Percentiles rank a stretch among this genome's conserved stretches.
phyloP scores from a whole-genome alignment of 306 rosid genomes.

The Rubus parviflorus region DNA sequence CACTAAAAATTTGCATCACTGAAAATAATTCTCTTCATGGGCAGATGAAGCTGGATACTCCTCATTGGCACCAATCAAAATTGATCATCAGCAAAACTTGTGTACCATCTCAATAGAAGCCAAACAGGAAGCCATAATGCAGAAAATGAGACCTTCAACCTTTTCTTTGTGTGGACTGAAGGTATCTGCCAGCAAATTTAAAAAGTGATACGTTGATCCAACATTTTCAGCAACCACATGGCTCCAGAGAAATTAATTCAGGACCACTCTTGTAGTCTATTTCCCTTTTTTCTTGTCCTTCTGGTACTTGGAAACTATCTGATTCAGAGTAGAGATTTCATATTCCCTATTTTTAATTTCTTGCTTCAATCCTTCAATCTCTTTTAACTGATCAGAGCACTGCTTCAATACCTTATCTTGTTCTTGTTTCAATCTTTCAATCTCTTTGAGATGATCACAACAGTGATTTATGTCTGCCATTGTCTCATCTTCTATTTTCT shows the following conservation, averaged over 20 bases:
- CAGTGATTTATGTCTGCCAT: constrained; percentile 17
- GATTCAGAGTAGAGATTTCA: constrained; percentile 43
- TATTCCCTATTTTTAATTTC: constrained; percentile 49
- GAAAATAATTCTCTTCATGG: neutral
- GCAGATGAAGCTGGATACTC: neutral
- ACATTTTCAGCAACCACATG: neutral
- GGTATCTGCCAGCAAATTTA: neutral
- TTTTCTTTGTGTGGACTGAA: no score
- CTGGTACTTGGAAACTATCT: constrained; percentile 19
- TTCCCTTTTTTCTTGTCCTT: constrained; percentile 24
- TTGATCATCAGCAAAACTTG: neutral
- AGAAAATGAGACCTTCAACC: no score
- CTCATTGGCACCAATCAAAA: neutral
- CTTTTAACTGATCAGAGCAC: constrained; percentile 30
- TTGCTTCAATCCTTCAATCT: constrained; percentile 48
- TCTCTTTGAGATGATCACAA: constrained; percentile 34
- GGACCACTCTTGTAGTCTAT: constrained; percentile 13
- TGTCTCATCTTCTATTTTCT: constrained; percentile 31
- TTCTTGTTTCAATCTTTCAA: constrained; percentile 38
- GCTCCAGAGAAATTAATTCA: neutral
- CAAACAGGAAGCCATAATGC: no score
- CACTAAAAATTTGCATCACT: neutral
- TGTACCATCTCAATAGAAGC: no score
- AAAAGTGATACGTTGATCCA: neutral
- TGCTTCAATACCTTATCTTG: constrained; percentile 29